Base-by-base conservation (phyloP, 2,329 filamentous ascomycete species). In the Claviceps pazoutovae region DNA sequence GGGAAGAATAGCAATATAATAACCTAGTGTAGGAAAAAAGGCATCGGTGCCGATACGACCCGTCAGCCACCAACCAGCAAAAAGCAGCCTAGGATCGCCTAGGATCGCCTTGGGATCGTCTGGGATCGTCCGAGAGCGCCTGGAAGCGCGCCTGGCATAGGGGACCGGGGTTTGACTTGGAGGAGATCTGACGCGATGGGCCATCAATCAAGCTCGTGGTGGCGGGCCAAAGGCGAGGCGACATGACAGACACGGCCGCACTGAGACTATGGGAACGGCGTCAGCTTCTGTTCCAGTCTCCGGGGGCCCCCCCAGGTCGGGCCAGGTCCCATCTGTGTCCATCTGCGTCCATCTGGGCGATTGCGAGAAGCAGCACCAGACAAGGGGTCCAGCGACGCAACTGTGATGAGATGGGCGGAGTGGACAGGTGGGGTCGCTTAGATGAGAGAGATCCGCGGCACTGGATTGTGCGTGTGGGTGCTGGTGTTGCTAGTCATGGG, bases 141-240 rank as follows among this genome's bases (percentile, higher is more conserved):
- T 34, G 30, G 30, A 34, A 34, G 30, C 30, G 9, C 39, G 54
- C 43, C 55, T 53, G 30, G 53, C 42, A 48, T 48, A 30, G 51
- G 30, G 43, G 54, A 56, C 56, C 46, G 53, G 55, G 57, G 50
- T 49, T 23, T 53, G 53, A 53, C 13, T 49, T 44, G 57, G 56
- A 60, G 50, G 57, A 66, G 64, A 66, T 66, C 64, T 66, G 61
- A 62, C 58, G 58, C 58, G 62, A 62, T 61, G 58, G 57, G 46
- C 48, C 48, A 58, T 50, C 46, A 34, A 34, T 34, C 30, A 34
- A 60, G 63, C 61, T 63, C 63, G 63, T 65, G 63, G 63, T 66
- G 64, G 64, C 62, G 63, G 57, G 58, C 55, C 58, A 60, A 60
- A 59, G 48, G 48, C 48, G 49, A 37, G 49, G 45, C 21, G 49